These are phyloP conservation scores for Ophiostoma quercus DNA, from an alignment of 2,329 filamentous ascomycete species.

Conservation along the genomic window DNA sequence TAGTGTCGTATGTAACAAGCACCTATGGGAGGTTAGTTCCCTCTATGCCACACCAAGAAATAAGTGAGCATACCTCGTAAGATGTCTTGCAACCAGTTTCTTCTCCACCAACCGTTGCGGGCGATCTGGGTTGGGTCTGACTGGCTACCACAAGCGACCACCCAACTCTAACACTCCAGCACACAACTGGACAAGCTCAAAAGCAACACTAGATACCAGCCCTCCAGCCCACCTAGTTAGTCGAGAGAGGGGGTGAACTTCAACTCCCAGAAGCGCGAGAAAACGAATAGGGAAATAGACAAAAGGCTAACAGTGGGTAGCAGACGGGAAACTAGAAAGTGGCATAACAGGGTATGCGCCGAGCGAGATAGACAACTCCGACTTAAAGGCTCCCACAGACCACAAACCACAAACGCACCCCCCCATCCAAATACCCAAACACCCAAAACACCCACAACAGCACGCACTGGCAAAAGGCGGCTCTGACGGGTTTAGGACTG, in stretches of 20 bases:
- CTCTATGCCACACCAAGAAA: not conserved
- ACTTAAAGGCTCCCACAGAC: not conserved
- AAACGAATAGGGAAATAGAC: not conserved
- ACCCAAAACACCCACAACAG: not conserved
- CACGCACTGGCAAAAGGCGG: not conserved
- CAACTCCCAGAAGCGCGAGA: conserved; percentile 2
- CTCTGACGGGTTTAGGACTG: not conserved
- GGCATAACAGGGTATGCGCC: not conserved
- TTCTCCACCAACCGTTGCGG: not conserved
- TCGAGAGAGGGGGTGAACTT: not conserved
- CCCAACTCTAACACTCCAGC: not conserved
- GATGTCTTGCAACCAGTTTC: not conserved
- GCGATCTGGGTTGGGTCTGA: not conserved
- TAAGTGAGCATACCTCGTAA: not conserved
- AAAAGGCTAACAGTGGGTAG: conserved; percentile 14
- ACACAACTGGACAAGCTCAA: not conserved
- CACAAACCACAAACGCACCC: not conserved
- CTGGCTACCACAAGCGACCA: not conserved
- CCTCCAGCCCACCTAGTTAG: not conserved
- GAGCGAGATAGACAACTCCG: not conserved
- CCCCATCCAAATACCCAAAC: not conserved
- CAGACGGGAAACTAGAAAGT: conserved; percentile 3
- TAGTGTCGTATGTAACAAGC: not conserved
- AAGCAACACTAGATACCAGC: not conserved
- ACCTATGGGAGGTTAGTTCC: not conserved